phyloP scores from a whole-genome alignment of 2,329 filamentous ascomycete genomes.

The Leptographium procerum region DNA sequence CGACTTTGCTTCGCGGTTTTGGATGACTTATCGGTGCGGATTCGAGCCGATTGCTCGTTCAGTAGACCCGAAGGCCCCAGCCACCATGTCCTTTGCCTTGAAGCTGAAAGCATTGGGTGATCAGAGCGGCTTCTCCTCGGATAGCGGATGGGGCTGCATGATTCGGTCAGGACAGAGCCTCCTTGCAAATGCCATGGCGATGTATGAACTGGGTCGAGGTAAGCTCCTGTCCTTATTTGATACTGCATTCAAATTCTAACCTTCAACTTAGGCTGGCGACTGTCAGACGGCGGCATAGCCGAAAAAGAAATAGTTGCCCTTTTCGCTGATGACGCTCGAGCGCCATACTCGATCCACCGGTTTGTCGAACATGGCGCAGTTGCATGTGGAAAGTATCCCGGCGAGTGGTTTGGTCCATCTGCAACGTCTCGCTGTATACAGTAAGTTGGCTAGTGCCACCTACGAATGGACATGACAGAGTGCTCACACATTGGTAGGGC shows the following conservation, averaged over 20 bases:
- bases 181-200: conserved; percentile 71
- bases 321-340: conserved; percentile 77
- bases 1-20: conserved; percentile 86
- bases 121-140: conserved; percentile 73
- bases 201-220: conserved; percentile 71
- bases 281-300: conserved; percentile 41
- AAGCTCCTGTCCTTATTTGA: conserved; percentile 14
- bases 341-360: conserved; percentile 88
- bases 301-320: conserved; percentile 64
- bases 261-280: conserved; percentile 55
- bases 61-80: conserved; percentile 56
- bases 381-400: conserved; percentile 86
- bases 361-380: conserved; percentile 83
- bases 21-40: conserved; percentile 91
- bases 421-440: conserved; percentile 90
- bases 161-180: conserved; percentile 92
- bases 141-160: conserved; percentile 98
- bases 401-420: conserved; percentile 98
- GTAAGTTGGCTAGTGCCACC: conserved; percentile 38
- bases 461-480: background rate
- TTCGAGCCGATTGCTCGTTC: conserved; percentile 77
- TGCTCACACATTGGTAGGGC: conserved; percentile 40
- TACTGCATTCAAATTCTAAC: background rate
- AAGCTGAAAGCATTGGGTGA: conserved; percentile 72
- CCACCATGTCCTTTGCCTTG: conserved; percentile 71